Base-by-base conservation (phyloP, 352 stramenopile species). In the Pythium brassicae region DNA sequence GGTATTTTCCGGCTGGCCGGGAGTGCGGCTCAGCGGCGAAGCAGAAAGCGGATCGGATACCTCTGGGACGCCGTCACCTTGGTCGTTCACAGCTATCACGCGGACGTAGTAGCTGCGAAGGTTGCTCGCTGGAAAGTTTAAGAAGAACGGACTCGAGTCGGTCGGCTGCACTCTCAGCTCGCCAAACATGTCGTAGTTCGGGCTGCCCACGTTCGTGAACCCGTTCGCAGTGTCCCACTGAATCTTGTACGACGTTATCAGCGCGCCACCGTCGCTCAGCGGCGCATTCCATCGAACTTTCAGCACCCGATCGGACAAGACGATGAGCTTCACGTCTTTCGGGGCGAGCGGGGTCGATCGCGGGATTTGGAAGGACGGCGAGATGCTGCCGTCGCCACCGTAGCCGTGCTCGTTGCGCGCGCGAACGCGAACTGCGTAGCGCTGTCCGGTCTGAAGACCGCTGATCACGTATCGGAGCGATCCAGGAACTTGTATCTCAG, bases 81-180 rank as follows among this genome's bases (percentile, higher is more conserved):
- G 87, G 19, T 89, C 89, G 69, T 99, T 99, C 44, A 94, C 78
- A 10, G 95, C 95, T 25, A 86, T 68, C 3, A 99, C 86, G 5
- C 96, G 87, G 11, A 90, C 93, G 65, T 87, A 98, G 27, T 95
- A 95, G 11, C 66, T 74, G 0, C 72, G 84, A 11, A 66, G 45
- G 4, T 66, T 37, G 14, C 79, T 61, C 19, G 97, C 74, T 7
- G 75, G 58, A 51, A 99, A 96, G 53, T 98, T 98, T 59, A 87
- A 96, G 62, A 87, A 98, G 71, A 89, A 98, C 1, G 76, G 80
- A 12, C 61, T 69, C 0, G 17, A n/a, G 34, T 81, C 71, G 2
- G 63, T 77, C 8, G 71, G 42, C 7, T 66, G 50, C 11, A 86
- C 66, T 9, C 44, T 42, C 3, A 96, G 55, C 17, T 72, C 57